Percentiles rank a stretch among this genome's conserved stretches.
Conservation (phyloP, 495 filamentous ascomycete species). For the Xylaria intraflava region DNA sequence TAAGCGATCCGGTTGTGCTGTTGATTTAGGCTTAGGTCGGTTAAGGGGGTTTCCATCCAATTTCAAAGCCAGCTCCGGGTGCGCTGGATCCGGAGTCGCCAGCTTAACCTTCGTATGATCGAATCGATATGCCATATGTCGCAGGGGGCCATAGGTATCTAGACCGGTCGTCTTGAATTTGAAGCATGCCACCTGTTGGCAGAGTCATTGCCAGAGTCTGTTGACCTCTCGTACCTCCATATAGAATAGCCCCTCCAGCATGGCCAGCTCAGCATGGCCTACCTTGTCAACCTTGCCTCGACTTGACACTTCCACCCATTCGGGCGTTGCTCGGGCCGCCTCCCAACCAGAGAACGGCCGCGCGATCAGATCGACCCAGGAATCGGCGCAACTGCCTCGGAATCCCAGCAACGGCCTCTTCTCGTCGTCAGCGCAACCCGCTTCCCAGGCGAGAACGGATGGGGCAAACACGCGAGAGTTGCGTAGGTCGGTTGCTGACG, state of each 20-base stretch:
- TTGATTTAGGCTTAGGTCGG: neutral
- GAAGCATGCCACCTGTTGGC: constrained; percentile 7
- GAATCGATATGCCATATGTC: constrained; percentile 3
- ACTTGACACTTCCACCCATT: constrained; percentile 8
- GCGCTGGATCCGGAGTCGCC: neutral
- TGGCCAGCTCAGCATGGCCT: constrained; percentile 11
- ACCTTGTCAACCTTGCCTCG: constrained; percentile 8
- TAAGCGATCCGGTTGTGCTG: neutral
- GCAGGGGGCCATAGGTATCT: neutral
- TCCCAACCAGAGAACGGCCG: neutral
- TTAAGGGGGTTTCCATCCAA: neutral
- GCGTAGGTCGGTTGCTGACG: constrained; percentile 21
- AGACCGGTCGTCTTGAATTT: neutral
- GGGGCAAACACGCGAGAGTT: constrained; percentile 1
- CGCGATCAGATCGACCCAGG: constrained; percentile 3
- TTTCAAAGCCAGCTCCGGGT: neutral
- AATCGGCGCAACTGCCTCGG: neutral
- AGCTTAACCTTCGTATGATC: neutral
- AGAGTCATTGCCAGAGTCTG: constrained; percentile 3
- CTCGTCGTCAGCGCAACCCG: constrained; percentile 1
- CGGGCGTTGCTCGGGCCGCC: neutral
- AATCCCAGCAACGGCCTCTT: neutral
- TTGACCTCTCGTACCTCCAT: constrained; percentile 1
- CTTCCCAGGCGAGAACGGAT: neutral
- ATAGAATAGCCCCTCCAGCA: constrained; percentile 4